A percentile compares a stretch with the other conserved stretches of the same genome.
These are phyloP conservation scores for Lentinula lateritia DNA, from an alignment of 768 basidiomycete genomes.

Conservation along the genomic window DNA sequence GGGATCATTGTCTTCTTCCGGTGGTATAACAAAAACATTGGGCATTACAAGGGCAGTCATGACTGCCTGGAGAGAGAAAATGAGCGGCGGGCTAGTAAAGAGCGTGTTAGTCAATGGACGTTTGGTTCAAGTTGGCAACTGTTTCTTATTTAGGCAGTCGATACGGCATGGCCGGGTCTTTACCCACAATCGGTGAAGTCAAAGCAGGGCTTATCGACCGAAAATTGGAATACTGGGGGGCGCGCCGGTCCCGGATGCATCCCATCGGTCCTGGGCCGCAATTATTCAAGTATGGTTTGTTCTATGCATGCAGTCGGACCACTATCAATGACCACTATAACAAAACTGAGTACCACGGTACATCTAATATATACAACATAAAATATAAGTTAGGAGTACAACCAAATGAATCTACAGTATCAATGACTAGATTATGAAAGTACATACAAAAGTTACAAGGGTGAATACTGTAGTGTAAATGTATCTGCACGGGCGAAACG, in stretches of 20 bases:
- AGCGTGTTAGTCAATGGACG: not conserved
- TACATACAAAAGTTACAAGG: not conserved
- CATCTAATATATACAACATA: not conserved
- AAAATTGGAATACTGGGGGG: no score
- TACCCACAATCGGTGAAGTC: not conserved
- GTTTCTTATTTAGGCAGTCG: not conserved
- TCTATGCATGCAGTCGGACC: no score
- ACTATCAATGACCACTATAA: no score
- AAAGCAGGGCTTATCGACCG: not conserved
- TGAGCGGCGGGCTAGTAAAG: conserved; percentile 7
- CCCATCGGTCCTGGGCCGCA: no score
- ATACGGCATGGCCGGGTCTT: not conserved
- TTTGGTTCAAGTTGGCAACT: conserved; percentile 1
- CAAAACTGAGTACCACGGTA: not conserved
- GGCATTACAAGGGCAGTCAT: conserved; percentile 19
- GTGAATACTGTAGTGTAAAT: not conserved
- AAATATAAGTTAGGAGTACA: not conserved
- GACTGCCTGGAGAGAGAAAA: not conserved
- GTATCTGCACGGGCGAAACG: not conserved
- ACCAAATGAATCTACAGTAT: not conserved
- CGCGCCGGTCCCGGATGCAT: no score
- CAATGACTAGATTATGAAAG: not conserved
- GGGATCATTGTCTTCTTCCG: conserved; percentile 52
- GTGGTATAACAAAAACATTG: conserved; percentile 51
- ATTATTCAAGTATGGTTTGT: no score